A percentile compares a stretch with the other conserved stretches of the same genome.
phyloP scores from a whole-genome alignment of 2,329 filamentous ascomycete species.

The Ophiostoma piceae region DNA sequence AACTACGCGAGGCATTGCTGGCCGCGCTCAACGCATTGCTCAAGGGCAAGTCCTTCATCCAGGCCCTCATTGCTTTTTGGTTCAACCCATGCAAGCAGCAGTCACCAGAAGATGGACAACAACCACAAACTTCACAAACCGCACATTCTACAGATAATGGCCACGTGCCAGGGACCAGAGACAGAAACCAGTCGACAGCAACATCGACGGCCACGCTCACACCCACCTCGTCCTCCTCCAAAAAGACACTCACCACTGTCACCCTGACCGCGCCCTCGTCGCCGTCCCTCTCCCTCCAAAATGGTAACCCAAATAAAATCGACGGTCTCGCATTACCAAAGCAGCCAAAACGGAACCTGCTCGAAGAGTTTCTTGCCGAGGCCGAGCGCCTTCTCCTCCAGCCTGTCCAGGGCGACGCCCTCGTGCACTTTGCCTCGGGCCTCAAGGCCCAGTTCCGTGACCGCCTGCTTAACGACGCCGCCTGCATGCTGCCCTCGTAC shows the following conservation, averaged over 20 bases:
- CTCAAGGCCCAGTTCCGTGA: slow-evolving; percentile 53
- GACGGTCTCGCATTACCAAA: background rate
- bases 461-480: slow-evolving; percentile 46
- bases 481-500: slow-evolving; percentile 62
- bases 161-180: slow-evolving; percentile 14
- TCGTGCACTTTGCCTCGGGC: slow-evolving; percentile 44
- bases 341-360: background rate
- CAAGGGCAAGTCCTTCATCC: slow-evolving; percentile 54
- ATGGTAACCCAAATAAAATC: background rate
- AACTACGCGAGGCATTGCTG: slow-evolving; percentile 50
- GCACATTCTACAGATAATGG: background rate
- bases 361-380: slow-evolving; percentile 50
- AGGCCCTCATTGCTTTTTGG: slow-evolving; percentile 54
- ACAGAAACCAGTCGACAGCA: slow-evolving; percentile 5
- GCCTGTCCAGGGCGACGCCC: slow-evolving; percentile 43
- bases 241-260: slow-evolving; percentile 12
- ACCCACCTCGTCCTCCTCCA: slow-evolving; percentile 12
- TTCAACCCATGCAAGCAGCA: slow-evolving; percentile 33
- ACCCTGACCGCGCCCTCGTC: slow-evolving; percentile 13
- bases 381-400: slow-evolving; percentile 49
- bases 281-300: slow-evolving; percentile 14
- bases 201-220: background rate
- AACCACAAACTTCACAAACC: background rate
- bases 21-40: slow-evolving; percentile 55
- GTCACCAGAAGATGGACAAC: background rate